Conservation (phyloP, 495 filamentous ascomycete species). For the Talaromyces wortmannii region DNA sequence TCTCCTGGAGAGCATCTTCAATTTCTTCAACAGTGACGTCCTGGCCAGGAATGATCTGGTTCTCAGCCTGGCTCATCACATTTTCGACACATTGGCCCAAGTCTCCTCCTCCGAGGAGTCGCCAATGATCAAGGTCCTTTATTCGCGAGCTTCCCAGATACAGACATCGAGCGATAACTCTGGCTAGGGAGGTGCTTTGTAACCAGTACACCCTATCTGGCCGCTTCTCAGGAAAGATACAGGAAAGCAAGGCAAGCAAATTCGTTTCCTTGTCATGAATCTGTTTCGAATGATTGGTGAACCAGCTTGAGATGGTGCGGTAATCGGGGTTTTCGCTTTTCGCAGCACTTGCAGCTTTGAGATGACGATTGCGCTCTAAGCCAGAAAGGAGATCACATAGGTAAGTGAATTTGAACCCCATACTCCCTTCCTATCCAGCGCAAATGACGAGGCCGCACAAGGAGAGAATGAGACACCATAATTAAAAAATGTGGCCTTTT, state of each 20-base stretch:
- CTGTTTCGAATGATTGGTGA: conserved; percentile 41
- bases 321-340: conserved; percentile 24
- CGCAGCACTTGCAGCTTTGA: conserved; percentile 27
- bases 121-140: conserved; percentile 57
- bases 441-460: neutral
- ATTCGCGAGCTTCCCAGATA: conserved; percentile 51
- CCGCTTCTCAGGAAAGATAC: conserved; percentile 66
- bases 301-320: conserved; percentile 51
- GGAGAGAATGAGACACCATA: conserved; percentile 1
- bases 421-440: conserved; percentile 11
- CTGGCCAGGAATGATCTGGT: conserved; percentile 23
- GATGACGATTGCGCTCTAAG: conserved; percentile 37
- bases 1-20: conserved; percentile 51
- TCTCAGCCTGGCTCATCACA: conserved; percentile 58
- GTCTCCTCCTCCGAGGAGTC: conserved; percentile 49
- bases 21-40: conserved; percentile 68
- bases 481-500: neutral
- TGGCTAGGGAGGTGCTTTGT: conserved; percentile 50
- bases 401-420: conserved; percentile 56
- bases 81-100: conserved; percentile 63
- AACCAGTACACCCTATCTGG: conserved; percentile 70
- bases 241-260: conserved; percentile 57
- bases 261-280: conserved; percentile 47
- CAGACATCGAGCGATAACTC: conserved; percentile 57
- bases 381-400: conserved; percentile 55